These are phyloP conservation scores for Podaxis sp. DNA, from an alignment of 768 basidiomycete genomes.

Conservation along the genomic window DNA sequence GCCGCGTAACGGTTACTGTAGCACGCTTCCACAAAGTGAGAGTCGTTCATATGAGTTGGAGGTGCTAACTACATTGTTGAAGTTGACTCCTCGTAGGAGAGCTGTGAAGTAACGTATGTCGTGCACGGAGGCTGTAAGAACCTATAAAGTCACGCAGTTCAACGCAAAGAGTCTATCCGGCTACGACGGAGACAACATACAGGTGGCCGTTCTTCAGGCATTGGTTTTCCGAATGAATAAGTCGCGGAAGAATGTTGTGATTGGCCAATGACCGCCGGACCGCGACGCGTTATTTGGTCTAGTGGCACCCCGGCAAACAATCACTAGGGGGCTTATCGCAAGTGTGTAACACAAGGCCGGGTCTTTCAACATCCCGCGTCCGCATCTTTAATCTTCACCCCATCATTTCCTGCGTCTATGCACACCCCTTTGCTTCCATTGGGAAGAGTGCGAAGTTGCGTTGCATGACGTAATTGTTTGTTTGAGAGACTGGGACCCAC, in stretches of 20 bases:
- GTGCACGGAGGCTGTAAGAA: constrained; percentile 71
- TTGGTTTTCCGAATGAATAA: background rate
- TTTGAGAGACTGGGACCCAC: background rate
- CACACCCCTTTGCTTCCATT: background rate
- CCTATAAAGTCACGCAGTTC: constrained; percentile 26
- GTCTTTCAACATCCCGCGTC: background rate
- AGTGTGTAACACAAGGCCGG: background rate
- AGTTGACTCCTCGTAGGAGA: constrained; percentile 79
- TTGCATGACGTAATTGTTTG: background rate
- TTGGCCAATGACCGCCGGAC: background rate
- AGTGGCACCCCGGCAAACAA: background rate
- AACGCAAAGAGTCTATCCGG: background rate
- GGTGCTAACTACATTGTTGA: constrained; percentile 56
- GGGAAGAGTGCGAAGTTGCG: background rate
- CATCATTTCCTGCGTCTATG: background rate
- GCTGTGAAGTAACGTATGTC: constrained; percentile 82
- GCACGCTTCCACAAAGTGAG: constrained; percentile 54
- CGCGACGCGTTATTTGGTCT: constrained; percentile 10
- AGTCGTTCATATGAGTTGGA: constrained; percentile 2
- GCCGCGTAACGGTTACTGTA: constrained; percentile 64
- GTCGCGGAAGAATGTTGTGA: background rate
- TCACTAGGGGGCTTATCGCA: background rate
- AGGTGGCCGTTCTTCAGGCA: constrained; percentile 10
- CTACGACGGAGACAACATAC: background rate
- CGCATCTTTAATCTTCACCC: background rate